Evolutionary conservation across 2,329 filamentous ascomycete genomes (phyloP).

Genomic region (Phoma sp.): DNA sequence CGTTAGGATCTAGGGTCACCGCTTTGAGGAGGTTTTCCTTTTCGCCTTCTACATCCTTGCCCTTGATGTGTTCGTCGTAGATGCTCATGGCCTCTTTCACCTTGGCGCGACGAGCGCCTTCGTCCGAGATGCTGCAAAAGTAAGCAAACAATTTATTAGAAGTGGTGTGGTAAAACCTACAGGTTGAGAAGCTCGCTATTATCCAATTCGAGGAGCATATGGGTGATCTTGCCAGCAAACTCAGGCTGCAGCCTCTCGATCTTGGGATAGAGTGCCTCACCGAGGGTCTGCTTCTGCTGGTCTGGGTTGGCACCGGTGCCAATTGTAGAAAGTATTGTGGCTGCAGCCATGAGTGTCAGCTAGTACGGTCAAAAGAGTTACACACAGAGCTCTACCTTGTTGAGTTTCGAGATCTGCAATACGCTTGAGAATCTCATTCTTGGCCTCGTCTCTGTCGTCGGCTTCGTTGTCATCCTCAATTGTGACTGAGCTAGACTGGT

Average conservation of each 20-base stretch:
- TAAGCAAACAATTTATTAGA: constrained; percentile 35
- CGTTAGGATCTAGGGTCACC: background rate
- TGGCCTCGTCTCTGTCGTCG: background rate
- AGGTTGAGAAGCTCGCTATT: constrained; percentile 91
- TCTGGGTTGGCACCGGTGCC: constrained; percentile 42
- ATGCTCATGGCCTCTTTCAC: constrained; percentile 96
- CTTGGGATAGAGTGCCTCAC: constrained; percentile 98
- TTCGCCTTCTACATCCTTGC: constrained; percentile 60
- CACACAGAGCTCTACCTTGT: background rate
- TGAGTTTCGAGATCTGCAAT: background rate
- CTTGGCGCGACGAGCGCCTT: constrained; percentile 87
- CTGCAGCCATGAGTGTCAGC: background rate
- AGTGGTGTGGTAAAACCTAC: constrained; percentile 66
- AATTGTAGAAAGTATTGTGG: background rate
- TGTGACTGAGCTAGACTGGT: background rate
- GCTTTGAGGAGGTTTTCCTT: constrained; percentile 33
- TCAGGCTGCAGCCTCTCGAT: constrained; percentile 94
- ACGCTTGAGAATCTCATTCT: background rate
- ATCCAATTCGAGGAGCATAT: constrained; percentile 99
- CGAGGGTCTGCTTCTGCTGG: constrained; percentile 98
- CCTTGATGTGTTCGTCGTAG: constrained; percentile 96
- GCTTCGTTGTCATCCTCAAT: background rate
- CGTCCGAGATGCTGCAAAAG: constrained; percentile 78
- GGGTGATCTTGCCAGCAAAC: constrained; percentile 97
- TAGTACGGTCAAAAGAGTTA: background rate